Evolutionary conservation across 441 rosid genomes (phyloP), one percentile per base, ranked within the genome.

Genomic region (Populus trichocarpa): DNA sequence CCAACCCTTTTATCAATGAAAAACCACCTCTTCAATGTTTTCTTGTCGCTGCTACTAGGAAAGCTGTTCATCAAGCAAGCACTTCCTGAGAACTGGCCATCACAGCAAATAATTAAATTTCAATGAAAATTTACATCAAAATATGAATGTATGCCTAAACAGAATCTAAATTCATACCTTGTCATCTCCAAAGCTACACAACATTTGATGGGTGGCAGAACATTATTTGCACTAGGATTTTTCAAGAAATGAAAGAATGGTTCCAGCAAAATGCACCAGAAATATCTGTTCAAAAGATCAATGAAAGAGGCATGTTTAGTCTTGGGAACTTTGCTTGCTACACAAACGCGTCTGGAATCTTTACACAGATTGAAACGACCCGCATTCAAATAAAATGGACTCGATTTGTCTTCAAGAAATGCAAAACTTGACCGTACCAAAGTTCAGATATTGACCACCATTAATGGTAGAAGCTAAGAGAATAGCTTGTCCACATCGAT

Each of bases 21-120:
- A 87, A 91, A 93, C 95, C 98, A 95, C 92, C 86, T 87, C 91
- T 95, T 92, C 85, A 95, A 84, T 42, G 99, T 88, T 87, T 91
- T 90, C 93, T 91, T 90, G 74, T 93, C 93, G 83, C 91, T 86
- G 81, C 89, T 85, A 76, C 80, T 87, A 33, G 95, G 90, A 78
- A 76, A 83, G 86, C 85, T 75, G 92, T 91, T 95, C 98, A 95
- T 92, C 87, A 89, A 95, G 83, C 82, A 79, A 64, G 79, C 75
- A 79, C 86, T 83, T 83, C 92, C 87, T 68, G 83, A 38, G 80
- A 89, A 74, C 92, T 90, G 87, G 57, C 20, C 7, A 6, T 35
- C 8, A 46, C 40, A n/a, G 65, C 9, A 23, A 35, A 66, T 32
- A 26, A 6, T 53, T 38, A 61, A 40, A 13, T 53, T 40, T 36